Conservation (phyloP, 2,329 filamentous ascomycete species). For the Fusarium piperis region DNA sequence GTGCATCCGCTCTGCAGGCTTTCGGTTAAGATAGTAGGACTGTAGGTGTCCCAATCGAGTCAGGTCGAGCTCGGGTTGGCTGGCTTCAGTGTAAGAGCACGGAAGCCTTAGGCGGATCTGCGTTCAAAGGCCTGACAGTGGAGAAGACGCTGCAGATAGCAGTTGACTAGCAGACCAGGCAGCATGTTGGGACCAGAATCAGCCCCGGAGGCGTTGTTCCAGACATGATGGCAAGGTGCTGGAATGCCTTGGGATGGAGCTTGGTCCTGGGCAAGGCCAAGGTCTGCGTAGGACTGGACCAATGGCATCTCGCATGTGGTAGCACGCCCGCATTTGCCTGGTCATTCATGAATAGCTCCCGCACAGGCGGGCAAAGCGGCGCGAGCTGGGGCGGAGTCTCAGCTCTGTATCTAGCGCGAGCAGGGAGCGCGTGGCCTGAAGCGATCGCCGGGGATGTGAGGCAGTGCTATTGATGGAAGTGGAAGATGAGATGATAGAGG, state of each 20-base stretch:
- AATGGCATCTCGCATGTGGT: constrained; percentile 26
- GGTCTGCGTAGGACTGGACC: constrained; percentile 4
- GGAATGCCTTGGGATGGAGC: constrained; percentile 33
- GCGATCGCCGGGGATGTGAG: constrained; percentile 8
- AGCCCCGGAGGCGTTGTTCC: constrained; percentile 20
- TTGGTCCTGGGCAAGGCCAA: constrained; percentile 3
- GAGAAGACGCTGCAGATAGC: background rate
- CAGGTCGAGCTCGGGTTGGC: background rate
- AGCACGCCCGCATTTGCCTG: constrained; percentile 38
- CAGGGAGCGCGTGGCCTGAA: constrained; percentile 16
- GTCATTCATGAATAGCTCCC: constrained; percentile 24
- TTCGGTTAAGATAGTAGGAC: constrained; percentile 1
- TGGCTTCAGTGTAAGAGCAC: background rate
- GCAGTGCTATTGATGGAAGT: background rate
- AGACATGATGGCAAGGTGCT: constrained; percentile 1
- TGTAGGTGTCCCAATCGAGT: constrained; percentile 6
- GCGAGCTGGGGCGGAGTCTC: constrained; percentile 25
- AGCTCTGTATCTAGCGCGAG: constrained; percentile 29
- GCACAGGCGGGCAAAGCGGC: constrained; percentile 32
- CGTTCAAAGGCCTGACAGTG: background rate
- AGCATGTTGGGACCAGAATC: constrained; percentile 16
- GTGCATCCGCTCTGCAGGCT: background rate
- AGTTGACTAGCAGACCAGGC: constrained; percentile 19
- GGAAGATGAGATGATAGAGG: background rate
- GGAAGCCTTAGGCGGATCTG: background rate